Percentiles rank a stretch among this genome's conserved stretches.
These are phyloP conservation scores for Colletotrichum lindemuthianum DNA, from an alignment of 2,329 filamentous ascomycete species.

Conservation along the genomic window DNA sequence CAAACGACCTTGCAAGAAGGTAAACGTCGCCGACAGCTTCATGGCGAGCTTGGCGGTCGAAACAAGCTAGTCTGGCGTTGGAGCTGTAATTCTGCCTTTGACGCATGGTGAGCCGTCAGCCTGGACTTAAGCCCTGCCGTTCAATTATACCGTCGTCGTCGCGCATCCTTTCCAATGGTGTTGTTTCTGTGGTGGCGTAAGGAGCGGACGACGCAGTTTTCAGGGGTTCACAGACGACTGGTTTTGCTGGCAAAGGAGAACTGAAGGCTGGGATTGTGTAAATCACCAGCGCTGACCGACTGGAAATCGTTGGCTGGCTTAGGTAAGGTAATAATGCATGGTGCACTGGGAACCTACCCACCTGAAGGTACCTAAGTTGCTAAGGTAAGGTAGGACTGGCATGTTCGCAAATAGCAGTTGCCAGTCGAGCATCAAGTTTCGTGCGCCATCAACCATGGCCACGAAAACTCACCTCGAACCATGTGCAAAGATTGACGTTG, in stretches of 20 bases:
- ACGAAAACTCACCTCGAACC: too few species aligned
- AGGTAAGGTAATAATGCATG: too few species aligned
- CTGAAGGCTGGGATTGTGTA: not conserved
- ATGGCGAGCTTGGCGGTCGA: not conserved
- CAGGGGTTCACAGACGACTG: constrained; percentile 15
- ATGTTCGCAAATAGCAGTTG: too few species aligned
- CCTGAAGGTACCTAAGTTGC: too few species aligned
- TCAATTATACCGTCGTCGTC: not conserved
- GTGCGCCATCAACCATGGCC: too few species aligned
- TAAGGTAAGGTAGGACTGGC: too few species aligned
- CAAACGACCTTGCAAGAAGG: not conserved
- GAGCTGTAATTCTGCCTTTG: constrained; percentile 6
- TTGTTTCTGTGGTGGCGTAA: constrained; percentile 8
- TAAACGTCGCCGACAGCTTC: not conserved
- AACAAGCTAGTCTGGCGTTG: not conserved
- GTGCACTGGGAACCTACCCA: too few species aligned
- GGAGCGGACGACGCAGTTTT: not conserved
- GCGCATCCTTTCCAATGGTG: constrained; percentile 8
- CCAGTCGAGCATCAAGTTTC: too few species aligned
- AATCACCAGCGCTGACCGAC: not conserved
- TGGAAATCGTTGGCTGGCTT: too few species aligned
- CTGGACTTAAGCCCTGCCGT: constrained; percentile 15
- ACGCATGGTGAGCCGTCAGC: constrained; percentile 5
- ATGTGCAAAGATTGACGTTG: not conserved
- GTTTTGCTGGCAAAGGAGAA: not conserved